Evolutionary conservation across 768 basidiomycete species (phyloP).

Genomic region (Trametes cubensis): DNA sequence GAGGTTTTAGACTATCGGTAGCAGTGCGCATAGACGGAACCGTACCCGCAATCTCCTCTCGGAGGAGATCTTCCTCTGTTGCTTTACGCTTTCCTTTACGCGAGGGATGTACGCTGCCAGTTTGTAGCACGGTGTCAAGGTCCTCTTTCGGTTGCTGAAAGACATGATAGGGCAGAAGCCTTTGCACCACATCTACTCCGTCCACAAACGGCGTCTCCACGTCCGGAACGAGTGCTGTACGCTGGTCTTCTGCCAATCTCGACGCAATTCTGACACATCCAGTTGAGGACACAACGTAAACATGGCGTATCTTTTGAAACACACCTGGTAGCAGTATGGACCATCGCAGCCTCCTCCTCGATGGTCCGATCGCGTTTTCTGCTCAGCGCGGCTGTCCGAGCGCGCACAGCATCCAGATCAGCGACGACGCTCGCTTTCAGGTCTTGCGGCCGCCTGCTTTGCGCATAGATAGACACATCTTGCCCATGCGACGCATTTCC

Average conservation of each 20-base stretch:
- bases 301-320: slow-evolving; percentile 26
- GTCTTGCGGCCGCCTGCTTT: background rate
- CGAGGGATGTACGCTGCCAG: slow-evolving; percentile 21
- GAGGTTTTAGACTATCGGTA: background rate
- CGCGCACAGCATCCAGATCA: slow-evolving; percentile 26
- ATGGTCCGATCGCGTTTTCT: slow-evolving; percentile 42
- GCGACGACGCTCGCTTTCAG: slow-evolving; percentile 20
- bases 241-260: slow-evolving; percentile 65
- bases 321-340: slow-evolving; percentile 53
- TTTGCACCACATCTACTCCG: slow-evolving; percentile 62
- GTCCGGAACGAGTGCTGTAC: slow-evolving; percentile 61
- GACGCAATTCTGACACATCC: slow-evolving; percentile 50
- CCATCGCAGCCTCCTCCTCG: slow-evolving; percentile 55
- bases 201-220: slow-evolving; percentile 70
- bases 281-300: background rate
- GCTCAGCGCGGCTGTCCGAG: slow-evolving; percentile 19
- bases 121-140: slow-evolving; percentile 34
- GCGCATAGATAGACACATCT: background rate
- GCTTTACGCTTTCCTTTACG: slow-evolving; percentile 69
- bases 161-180: slow-evolving; percentile 79
- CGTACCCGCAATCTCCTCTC: slow-evolving; percentile 57
- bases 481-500: background rate
- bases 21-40: slow-evolving; percentile 1
- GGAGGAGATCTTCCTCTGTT: slow-evolving; percentile 42
- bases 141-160: slow-evolving; percentile 78